Base-by-base conservation (phyloP, 2,329 filamentous ascomycete species). In the Chaetothyriales sp. region DNA sequence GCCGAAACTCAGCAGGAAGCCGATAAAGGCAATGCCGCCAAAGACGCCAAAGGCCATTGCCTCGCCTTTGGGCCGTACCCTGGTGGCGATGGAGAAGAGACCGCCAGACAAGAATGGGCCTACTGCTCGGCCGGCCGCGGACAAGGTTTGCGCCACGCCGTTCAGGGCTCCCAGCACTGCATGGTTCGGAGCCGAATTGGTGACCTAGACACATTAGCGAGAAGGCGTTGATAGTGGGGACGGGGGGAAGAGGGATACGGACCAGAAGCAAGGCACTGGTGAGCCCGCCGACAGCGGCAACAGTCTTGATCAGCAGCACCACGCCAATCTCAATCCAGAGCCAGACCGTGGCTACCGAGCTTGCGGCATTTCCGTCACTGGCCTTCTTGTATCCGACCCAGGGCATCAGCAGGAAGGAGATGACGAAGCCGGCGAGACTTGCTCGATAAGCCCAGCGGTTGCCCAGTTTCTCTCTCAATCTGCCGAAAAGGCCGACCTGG, bases 101-200 rank as follows among this genome's bases (percentile, higher is more conserved):
- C 82, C 82, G 0, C 92, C 92, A 0, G 89, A 92, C 0, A 94
- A 72, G 58, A 97, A 89, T 0, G 92, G 92, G 0, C 92, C 92
- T 0, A 88, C 78, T 44, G 89, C 89, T 54, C 92, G 82, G 7
- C 92, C 92, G 0, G 86, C 87, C 0, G 92, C 92, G 0, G 88
- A 94, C 0, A 98, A 79, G 0, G 89, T 95, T 67, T 98, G 92
- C 0, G 92, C 92, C 29, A 97, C 77, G 8, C 92, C 92, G 63
- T 98, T 95, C 22, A 98, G 75, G 0, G 87, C 89, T 2, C 92
- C 92, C 0, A 98, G 77, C 0, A 86, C 89, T 4, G 85, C 82
- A 66, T 90, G 80, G 6, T 89, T 88, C 0, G 89, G 86, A 0
- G 89, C 87, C 1, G 86, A 94, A 62, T 98, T 98, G 40, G 89